Evolutionary conservation across 345 rosid species (phyloP).

Genomic region (Kandelia obovata): DNA sequence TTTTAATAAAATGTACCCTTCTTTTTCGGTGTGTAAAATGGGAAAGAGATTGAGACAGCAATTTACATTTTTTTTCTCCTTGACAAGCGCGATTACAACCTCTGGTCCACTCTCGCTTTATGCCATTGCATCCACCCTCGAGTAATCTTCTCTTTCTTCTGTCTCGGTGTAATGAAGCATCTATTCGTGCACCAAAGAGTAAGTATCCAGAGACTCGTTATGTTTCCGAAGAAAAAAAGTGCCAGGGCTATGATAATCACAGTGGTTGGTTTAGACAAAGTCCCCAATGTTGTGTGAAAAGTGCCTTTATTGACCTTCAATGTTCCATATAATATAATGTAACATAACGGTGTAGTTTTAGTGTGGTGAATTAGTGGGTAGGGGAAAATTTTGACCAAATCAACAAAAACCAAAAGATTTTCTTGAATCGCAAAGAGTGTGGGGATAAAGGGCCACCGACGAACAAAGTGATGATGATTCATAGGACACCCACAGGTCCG

Average conservation of each 20-base stretch:
- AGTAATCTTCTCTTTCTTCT: neutral
- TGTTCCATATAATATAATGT: neutral
- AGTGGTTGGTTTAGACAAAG: constrained; percentile 14
- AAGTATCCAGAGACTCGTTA: neutral
- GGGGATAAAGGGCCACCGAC: constrained; percentile 7
- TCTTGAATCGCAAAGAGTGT: neutral
- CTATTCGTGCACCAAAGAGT: neutral
- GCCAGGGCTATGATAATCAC: constrained; percentile 8
- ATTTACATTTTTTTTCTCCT: too few relatives aligned
- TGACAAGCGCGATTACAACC: too few relatives aligned
- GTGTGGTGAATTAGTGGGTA: neutral
- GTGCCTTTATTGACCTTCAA: neutral
- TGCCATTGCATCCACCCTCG: too few relatives aligned
- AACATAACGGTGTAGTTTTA: neutral
- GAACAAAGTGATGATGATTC: constrained; percentile 28
- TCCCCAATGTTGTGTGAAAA: constrained; percentile 7
- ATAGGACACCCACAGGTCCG: constrained; percentile 35
- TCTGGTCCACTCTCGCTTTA: too few relatives aligned
- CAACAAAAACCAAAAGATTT: neutral
- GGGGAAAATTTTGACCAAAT: neutral
- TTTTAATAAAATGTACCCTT: too few relatives aligned
- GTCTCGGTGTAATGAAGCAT: neutral
- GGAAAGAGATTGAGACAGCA: too few relatives aligned
- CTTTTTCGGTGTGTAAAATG: too few relatives aligned
- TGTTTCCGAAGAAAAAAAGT: constrained; percentile 1